phyloP scores from a whole-genome alignment of 352 stramenopile genomes.

The Saprolegnia diclina region DNA sequence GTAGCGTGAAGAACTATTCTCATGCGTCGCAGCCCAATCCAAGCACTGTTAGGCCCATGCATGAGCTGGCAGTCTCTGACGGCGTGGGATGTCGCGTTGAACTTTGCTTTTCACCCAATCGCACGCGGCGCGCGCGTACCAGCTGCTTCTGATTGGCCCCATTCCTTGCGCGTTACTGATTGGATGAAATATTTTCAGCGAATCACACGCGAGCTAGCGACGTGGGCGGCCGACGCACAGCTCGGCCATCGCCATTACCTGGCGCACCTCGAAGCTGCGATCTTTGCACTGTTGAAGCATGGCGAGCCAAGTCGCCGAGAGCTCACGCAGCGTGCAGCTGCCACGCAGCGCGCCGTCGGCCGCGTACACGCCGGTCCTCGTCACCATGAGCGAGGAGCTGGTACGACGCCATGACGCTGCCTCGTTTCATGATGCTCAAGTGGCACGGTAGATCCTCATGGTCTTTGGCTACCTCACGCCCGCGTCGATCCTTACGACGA shows the following conservation, averaged over 20 bases:
- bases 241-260: conserved; percentile 1
- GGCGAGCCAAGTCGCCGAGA: not conserved
- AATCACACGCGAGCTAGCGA: conserved; percentile 5
- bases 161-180: not conserved
- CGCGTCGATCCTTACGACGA: conserved; percentile 5
- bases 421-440: not conserved
- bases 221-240: not conserved
- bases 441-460: conserved; percentile 13
- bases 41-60: not conserved
- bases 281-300: not conserved
- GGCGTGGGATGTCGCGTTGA: not conserved
- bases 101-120: not conserved
- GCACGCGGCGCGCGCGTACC: not conserved
- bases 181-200: not conserved
- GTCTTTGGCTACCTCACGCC: conserved; percentile 21
- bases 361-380: not conserved
- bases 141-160: conserved; percentile 4
- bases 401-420: not conserved
- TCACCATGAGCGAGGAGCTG: conserved; percentile 25
- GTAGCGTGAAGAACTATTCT: not conserved
- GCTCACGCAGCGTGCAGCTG: not conserved
- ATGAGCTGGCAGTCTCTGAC: not conserved
- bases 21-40: not conserved
- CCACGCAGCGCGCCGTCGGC: too few relatives aligned
- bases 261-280: not conserved